Percentiles rank a stretch among this genome's conserved stretches.
phyloP scores from a whole-genome alignment of 768 basidiomycete species.

The Leccinum arenicola region DNA sequence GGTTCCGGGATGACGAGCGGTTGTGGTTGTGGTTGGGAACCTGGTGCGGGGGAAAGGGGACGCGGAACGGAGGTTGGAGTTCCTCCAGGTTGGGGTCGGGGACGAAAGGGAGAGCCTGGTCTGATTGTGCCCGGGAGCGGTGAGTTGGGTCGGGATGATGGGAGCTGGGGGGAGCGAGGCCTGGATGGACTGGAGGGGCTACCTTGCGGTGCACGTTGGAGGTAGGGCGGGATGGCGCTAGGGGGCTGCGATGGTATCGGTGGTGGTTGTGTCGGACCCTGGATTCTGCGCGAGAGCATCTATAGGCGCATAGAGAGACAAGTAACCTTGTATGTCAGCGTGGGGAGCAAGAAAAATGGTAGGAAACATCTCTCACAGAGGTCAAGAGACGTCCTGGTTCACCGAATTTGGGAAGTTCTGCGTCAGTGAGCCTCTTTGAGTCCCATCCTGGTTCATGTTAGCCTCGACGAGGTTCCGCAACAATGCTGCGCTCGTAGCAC shows the following conservation, averaged over 20 bases:
- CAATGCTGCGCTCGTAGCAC: too few relatives aligned
- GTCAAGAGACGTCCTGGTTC: constrained; percentile 87
- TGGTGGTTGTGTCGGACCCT: constrained; percentile 40
- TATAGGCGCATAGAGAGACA: constrained; percentile 13
- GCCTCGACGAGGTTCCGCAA: too few relatives aligned
- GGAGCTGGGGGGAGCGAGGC: constrained; percentile 57
- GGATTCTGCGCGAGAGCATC: constrained; percentile 81
- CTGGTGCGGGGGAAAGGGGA: constrained; percentile 33
- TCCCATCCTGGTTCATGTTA: too few relatives aligned
- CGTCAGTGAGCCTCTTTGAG: too few relatives aligned
- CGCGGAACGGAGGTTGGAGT: constrained; percentile 23
- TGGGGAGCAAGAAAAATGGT: not conserved
- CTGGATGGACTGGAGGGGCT: constrained; percentile 42
- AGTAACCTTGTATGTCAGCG: not conserved
- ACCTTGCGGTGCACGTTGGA: constrained; percentile 54
- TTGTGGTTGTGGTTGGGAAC: constrained; percentile 12
- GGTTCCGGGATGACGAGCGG: constrained; percentile 23
- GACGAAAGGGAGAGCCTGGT: constrained; percentile 41
- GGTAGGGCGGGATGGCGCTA: constrained; percentile 73
- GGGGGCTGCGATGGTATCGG: constrained; percentile 41
- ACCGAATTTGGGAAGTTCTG: constrained; percentile 75
- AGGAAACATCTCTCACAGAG: constrained; percentile 44
- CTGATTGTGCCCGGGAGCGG: constrained; percentile 49
- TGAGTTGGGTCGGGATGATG: constrained; percentile 52
- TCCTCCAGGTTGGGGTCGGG: constrained; percentile 28